These are phyloP conservation scores for Borovskyia barvae DNA, from an alignment of 208 protist species.

Conservation along the genomic window DNA sequence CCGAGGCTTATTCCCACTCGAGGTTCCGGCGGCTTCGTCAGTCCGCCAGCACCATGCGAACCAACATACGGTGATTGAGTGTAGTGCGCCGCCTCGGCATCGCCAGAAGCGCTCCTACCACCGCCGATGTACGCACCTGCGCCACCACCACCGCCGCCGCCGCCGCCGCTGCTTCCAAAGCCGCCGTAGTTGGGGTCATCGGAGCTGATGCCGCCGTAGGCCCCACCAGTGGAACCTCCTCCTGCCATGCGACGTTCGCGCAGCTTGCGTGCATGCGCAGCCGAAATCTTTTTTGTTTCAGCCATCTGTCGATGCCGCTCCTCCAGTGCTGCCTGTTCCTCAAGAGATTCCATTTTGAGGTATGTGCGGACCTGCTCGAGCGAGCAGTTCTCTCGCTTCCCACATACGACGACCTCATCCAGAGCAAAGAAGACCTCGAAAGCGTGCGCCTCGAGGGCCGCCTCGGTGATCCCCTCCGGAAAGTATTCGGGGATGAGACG, in stretches of 20 bases:
- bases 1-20: constrained; percentile 70
- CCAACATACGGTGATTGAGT: constrained; percentile 1
- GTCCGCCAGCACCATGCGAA: neutral
- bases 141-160: constrained; percentile 12
- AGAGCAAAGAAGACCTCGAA: constrained; percentile 97
- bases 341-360: constrained; percentile 96
- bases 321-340: constrained; percentile 91
- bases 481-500: constrained; percentile 92
- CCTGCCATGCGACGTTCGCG: constrained; percentile 52
- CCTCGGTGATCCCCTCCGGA: constrained; percentile 60
- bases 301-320: constrained; percentile 85
- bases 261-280: constrained; percentile 80
- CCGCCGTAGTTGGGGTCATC: constrained; percentile 44
- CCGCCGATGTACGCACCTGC: constrained; percentile 6
- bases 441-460: constrained; percentile 68
- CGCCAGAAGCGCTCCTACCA: neutral
- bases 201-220: constrained; percentile 79
- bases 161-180: constrained; percentile 27
- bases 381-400: constrained; percentile 94
- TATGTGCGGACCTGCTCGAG: constrained; percentile 94
- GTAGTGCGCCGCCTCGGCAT: constrained; percentile 8
- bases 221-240: constrained; percentile 30
- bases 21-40: constrained; percentile 18
- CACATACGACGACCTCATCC: constrained; percentile 96
- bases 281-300: constrained; percentile 89